Evolutionary conservation across 768 basidiomycete genomes (phyloP).

Genomic region (Solioccasus polychromus): DNA sequence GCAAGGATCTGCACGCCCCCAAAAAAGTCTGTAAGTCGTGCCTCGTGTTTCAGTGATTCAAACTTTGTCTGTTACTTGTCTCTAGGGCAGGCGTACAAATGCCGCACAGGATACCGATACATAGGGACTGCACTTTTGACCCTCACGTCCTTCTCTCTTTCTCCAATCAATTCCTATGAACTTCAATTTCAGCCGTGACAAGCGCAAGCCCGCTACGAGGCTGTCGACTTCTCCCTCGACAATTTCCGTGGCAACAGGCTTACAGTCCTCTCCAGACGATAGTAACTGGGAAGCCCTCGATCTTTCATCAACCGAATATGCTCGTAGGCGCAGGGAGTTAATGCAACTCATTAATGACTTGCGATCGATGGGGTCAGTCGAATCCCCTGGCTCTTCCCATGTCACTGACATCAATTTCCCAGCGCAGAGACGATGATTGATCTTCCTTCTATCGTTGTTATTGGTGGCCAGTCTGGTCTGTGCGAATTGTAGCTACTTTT

Average conservation of each 20-base stretch:
- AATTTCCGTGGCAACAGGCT: background rate
- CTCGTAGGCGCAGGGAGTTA: conserved; percentile 36
- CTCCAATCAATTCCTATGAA: background rate
- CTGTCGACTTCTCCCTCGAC: background rate
- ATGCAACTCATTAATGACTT: conserved; percentile 40
- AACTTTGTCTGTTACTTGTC: too few species aligned
- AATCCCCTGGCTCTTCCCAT: background rate
- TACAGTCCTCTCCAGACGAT: conserved; percentile 12
- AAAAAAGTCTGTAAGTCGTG: too few species aligned
- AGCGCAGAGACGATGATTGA: conserved; percentile 41
- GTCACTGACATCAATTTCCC: conserved; percentile 2
- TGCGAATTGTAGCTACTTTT: background rate
- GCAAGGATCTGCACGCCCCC: too few species aligned
- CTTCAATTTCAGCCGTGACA: background rate
- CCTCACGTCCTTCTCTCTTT: too few species aligned
- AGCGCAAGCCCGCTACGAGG: background rate
- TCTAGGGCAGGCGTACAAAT: too few species aligned
- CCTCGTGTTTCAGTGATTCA: too few species aligned
- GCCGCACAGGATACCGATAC: too few species aligned
- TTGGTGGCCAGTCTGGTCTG: conserved; percentile 55
- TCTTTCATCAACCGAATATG: conserved; percentile 38
- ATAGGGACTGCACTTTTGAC: too few species aligned
- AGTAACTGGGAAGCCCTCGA: conserved; percentile 11
- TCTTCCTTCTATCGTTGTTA: conserved; percentile 51
- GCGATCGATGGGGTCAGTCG: conserved; percentile 38